A percentile compares a stretch with the other conserved stretches of the same genome.
Conservation (phyloP, 495 filamentous ascomycete species). For the Talaromyces ruber region DNA sequence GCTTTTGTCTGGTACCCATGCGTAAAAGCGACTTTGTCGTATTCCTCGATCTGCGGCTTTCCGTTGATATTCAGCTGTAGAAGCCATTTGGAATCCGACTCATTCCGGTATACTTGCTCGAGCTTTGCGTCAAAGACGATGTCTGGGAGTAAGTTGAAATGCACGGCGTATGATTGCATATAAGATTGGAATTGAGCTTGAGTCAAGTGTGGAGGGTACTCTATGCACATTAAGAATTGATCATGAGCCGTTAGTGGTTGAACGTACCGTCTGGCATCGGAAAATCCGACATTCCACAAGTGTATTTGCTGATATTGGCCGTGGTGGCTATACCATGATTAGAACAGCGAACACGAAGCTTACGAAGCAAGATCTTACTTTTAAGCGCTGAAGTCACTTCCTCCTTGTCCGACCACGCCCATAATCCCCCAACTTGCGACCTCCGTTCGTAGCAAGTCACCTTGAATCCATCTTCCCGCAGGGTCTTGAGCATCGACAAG, state of each 20-base stretch:
- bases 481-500: slow-evolving; percentile 25
- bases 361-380: not conserved
- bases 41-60: slow-evolving; percentile 11
- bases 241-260: not conserved
- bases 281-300: slow-evolving; percentile 13
- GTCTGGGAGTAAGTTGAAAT: slow-evolving; percentile 18
- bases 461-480: slow-evolving; percentile 27
- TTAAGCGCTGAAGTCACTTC: slow-evolving; percentile 7
- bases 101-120: slow-evolving; percentile 10
- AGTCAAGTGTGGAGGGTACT: not conserved
- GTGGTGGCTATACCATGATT: not conserved
- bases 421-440: slow-evolving; percentile 19
- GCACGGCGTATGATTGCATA: slow-evolving; percentile 19
- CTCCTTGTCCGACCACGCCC: slow-evolving; percentile 23
- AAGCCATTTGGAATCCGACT: slow-evolving; percentile 10
- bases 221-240: not conserved
- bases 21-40: slow-evolving; percentile 21
- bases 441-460: slow-evolving; percentile 24
- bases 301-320: slow-evolving; percentile 2
- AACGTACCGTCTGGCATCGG: slow-evolving; percentile 27
- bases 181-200: slow-evolving; percentile 7
- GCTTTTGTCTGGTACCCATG: slow-evolving; percentile 22
- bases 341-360: not conserved
- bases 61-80: slow-evolving; percentile 16
- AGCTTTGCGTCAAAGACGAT: slow-evolving; percentile 17